Evolutionary conservation across 116 monocot species (phyloP), one percentile per base, ranked within the genome.

Genomic region (Papilionanthe hybrid): DNA sequence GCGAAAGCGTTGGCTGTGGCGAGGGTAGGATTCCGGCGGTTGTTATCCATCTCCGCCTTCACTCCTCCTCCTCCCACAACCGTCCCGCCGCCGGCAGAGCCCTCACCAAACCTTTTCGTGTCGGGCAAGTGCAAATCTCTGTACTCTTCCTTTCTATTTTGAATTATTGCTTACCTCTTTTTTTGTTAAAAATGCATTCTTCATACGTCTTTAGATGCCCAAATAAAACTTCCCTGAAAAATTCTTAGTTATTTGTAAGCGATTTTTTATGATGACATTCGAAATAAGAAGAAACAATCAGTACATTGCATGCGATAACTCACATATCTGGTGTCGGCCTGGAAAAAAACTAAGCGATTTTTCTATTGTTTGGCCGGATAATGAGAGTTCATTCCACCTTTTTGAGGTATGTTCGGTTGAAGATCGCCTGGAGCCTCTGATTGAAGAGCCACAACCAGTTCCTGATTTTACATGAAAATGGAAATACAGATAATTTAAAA

Each of bases 51-150:
- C 13, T 47, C 78, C 45, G 69, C 83, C 7, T 79, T 75, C 56
- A 81, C 82, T 80, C 42, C 84, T 25, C 75, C 78, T 57, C 80
- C 82, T n/a, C 18, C 80, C 9, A 28, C 82, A 27, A 60, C 79
- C 20, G 53, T 78, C 48, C 80, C 75, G 12, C 85, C 85, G 0
- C 44, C 56, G 66, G 81, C 84, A 11, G 90, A 90, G 30, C 90
- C 87, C 29, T 83, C 80, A 20, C 63, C 83, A 27, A 86, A 83
- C 55, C 87, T 90, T 76, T 90, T 85, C 72, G 69, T 90, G 71
- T 90, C 90, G 72, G 90, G 90, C 77, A n/a, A 55, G 84, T 17
- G 43, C 56, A 20, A 0, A 8, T 37, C 56, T 8, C 72, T 25
- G 37, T 28, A 41, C 6, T 72, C 7, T 67, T 27, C 22, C 19